phyloP scores from a whole-genome alignment of 2,329 filamentous ascomycete genomes.

The Alternaria sp. region DNA sequence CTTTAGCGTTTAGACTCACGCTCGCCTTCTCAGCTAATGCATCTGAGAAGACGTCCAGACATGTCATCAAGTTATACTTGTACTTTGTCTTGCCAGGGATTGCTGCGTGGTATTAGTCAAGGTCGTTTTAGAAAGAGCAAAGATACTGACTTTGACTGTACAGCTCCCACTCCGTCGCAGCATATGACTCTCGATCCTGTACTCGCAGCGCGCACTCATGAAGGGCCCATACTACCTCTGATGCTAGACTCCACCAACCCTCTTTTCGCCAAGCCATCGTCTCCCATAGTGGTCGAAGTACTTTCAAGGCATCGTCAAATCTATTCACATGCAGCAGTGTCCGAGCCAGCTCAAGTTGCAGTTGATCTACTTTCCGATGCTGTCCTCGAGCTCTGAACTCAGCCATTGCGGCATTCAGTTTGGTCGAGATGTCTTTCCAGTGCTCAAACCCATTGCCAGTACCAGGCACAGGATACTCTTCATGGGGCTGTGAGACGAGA shows the following conservation, averaged over 20 bases:
- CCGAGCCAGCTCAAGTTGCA: slow-evolving; percentile 64
- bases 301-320: slow-evolving; percentile 61
- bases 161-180: slow-evolving; percentile 67
- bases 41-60: slow-evolving; percentile 53
- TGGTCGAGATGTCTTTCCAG: slow-evolving; percentile 58
- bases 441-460: slow-evolving; percentile 60
- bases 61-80: slow-evolving; percentile 58
- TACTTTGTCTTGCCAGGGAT: slow-evolving; percentile 46
- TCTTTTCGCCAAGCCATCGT: slow-evolving; percentile 66
- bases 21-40: slow-evolving; percentile 53
- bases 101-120: slow-evolving; percentile 35
- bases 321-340: slow-evolving; percentile 61
- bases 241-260: slow-evolving; percentile 67
- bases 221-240: slow-evolving; percentile 62
- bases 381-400: slow-evolving; percentile 64
- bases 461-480: slow-evolving; percentile 60
- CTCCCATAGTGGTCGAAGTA: slow-evolving; percentile 64
- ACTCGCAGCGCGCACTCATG: slow-evolving; percentile 61
- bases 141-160: slow-evolving; percentile 44
- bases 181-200: slow-evolving; percentile 58
- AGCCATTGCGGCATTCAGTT: slow-evolving; percentile 57
- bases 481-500: slow-evolving; percentile 65
- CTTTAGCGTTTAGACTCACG: slow-evolving; percentile 58
- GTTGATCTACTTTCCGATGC: slow-evolving; percentile 61
- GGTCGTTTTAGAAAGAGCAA: no score